Base-by-base conservation (phyloP, 768 basidiomycete species). In the Cyclocybe aegerita region DNA sequence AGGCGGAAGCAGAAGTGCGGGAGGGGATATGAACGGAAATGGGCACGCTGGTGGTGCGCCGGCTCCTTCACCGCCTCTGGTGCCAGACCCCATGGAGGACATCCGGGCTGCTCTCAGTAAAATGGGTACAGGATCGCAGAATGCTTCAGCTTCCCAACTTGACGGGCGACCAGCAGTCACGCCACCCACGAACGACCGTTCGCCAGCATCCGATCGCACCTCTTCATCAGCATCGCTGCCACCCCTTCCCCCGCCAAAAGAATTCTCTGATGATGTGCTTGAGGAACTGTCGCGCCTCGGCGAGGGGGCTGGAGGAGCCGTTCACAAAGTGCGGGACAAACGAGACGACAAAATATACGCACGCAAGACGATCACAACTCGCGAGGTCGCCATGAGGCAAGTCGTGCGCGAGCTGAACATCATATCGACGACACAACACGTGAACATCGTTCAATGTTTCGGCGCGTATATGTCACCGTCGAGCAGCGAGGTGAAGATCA, bases 221-320 rank as follows among this genome's bases (percentile, higher is more conserved):
- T 23, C 23, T 23, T 23, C 23, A 23, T 23, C 23, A n/a, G n/a
- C n/a, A 23, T 23, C 23, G 23, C 42, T 45, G 7, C 14, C 34
- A 16, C 16, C 8, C 43, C 35, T 10, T 15, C 9, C 32, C 17
- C 16, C 29, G 12, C 16, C 34, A 9, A 31, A 57, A 32, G 61
- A 63, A 8, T 63, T 63, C 35, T 77, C 80, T 7, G 90, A 92
- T 65, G 79, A 81, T 43, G 60, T 82, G 52, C 74, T 98, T 39
- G 88, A 92, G 58, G 86, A 89, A 52, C 55, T 93, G 10, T 65
- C 72, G 5, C 81, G 92, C 37, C 71, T 99, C 4, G 96, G 96
- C 15, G 94, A 97, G 62, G 96, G 96, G 33, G 93, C 93, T 48
- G 93, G 95, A 40, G 96, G 96, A 33, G 93, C 93, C 1, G 96